Evolutionary conservation across 1,139 yeast species (phyloP).

Genomic region (Pichia sp.): DNA sequence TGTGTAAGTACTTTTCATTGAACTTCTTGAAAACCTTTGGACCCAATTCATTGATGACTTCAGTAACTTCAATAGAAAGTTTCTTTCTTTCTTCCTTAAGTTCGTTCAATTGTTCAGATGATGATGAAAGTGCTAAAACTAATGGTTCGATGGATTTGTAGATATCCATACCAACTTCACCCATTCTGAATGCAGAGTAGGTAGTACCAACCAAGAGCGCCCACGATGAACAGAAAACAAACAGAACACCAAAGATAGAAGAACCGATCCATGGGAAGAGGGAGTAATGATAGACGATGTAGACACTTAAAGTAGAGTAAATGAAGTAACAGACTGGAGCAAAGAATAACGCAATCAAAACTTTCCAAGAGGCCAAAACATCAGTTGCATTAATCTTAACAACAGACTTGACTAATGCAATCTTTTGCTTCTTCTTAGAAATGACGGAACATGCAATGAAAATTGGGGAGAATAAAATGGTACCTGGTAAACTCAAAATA

Average conservation of each 20-base stretch:
- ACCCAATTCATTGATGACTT: slow-evolving; percentile 58
- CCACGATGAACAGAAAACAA: slow-evolving; percentile 41
- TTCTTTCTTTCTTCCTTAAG: slow-evolving; percentile 48
- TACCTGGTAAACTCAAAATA: slow-evolving; percentile 62
- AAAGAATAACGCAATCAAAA: slow-evolving; percentile 61
- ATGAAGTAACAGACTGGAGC: slow-evolving; percentile 68
- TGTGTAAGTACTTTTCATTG: slow-evolving; percentile 22
- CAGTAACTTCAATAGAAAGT: slow-evolving; percentile 54
- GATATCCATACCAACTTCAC: slow-evolving; percentile 75
- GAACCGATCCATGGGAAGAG: slow-evolving; percentile 32
- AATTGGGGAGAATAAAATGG: slow-evolving; percentile 64
- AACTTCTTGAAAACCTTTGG: slow-evolving; percentile 61
- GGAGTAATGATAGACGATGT: slow-evolving; percentile 39
- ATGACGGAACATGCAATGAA: slow-evolving; percentile 54
- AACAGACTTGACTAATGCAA: slow-evolving; percentile 62
- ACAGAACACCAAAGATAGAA: slow-evolving; percentile 42
- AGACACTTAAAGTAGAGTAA: slow-evolving; percentile 58
- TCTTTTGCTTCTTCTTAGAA: slow-evolving; percentile 55
- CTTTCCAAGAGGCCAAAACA: slow-evolving; percentile 77
- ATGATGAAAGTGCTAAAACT: slow-evolving; percentile 50
- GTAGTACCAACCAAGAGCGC: slow-evolving; percentile 56
- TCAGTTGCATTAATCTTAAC: slow-evolving; percentile 74
- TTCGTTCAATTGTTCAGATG: slow-evolving; percentile 45
- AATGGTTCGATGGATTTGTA: slow-evolving; percentile 68
- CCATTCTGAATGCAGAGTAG: slow-evolving; percentile 66